phyloP scores from a whole-genome alignment of 148 eudicot species.

The Rheum nobile region DNA sequence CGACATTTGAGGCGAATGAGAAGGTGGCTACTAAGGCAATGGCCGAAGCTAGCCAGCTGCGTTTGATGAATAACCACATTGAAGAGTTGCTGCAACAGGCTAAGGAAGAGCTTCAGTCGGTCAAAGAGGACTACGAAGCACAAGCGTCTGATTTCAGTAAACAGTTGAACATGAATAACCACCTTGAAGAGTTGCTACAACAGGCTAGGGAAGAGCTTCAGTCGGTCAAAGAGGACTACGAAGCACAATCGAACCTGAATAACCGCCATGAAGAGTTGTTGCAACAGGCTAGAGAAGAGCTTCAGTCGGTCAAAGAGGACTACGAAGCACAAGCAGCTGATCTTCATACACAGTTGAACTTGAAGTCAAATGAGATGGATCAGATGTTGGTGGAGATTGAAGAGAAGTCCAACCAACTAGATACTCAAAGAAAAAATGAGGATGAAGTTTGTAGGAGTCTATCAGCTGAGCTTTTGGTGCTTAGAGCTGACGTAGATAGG shows the following conservation, averaged over 20 bases:
- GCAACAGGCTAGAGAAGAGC: slow-evolving; percentile 41
- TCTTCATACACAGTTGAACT: slow-evolving; percentile 23
- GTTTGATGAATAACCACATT: slow-evolving; percentile 39
- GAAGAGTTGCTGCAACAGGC: slow-evolving; percentile 47
- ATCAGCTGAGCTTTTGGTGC: not conserved
- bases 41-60: slow-evolving; percentile 62
- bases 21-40: slow-evolving; percentile 58
- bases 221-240: slow-evolving; percentile 33
- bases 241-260: slow-evolving; percentile 38
- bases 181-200: slow-evolving; percentile 47
- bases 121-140: slow-evolving; percentile 38
- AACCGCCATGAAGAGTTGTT: slow-evolving; percentile 44
- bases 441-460: not conserved
- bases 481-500: not conserved
- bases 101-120: slow-evolving; percentile 37
- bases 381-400: slow-evolving; percentile 31
- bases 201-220: slow-evolving; percentile 45
- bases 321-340: slow-evolving; percentile 47
- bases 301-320: slow-evolving; percentile 28
- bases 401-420: slow-evolving; percentile 15
- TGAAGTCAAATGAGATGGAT: slow-evolving; percentile 28
- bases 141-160: slow-evolving; percentile 31
- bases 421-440: not conserved
- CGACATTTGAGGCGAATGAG: slow-evolving; percentile 71
- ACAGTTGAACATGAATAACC: slow-evolving; percentile 31